These are phyloP conservation scores for Trifolium subterraneum DNA, from an alignment of 306 rosid species.

Conservation along the genomic window DNA sequence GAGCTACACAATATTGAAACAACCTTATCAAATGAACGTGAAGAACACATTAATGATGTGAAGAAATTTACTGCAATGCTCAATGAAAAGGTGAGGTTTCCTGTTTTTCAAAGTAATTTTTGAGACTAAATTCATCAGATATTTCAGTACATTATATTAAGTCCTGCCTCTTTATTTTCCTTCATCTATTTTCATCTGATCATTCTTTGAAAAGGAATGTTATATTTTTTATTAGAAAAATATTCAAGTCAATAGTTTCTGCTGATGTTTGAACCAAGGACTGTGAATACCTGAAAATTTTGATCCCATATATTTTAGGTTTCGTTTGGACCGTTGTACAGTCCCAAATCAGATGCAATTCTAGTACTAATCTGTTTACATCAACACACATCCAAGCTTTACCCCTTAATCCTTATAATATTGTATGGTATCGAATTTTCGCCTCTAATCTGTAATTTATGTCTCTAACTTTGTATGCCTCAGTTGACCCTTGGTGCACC, in stretches of 20 bases:
- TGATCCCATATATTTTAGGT: constrained; percentile 31
- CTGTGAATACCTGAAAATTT: constrained; percentile 20
- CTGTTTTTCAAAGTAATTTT: constrained; percentile 19
- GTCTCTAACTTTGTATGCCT: background rate
- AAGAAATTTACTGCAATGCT: constrained; percentile 82
- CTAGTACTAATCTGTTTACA: constrained; percentile 33
- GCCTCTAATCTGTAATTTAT: constrained; percentile 2
- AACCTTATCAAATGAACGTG: constrained; percentile 83
- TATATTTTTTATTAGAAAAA: constrained; percentile 3
- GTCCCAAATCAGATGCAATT: constrained; percentile 14
- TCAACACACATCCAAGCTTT: background rate
- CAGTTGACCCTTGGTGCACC: background rate
- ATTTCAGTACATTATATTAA: constrained; percentile 7
- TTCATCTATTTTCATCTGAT: constrained; percentile 8
- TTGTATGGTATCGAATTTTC: background rate
- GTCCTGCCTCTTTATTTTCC: background rate
- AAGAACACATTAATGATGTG: constrained; percentile 81
- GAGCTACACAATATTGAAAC: constrained; percentile 94
- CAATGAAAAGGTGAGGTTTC: constrained; percentile 73
- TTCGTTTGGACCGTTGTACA: constrained; percentile 8
- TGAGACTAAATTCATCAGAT: constrained; percentile 30
- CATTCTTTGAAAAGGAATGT: background rate
- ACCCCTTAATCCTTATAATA: background rate
- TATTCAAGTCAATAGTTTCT: background rate
- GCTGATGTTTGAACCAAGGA: constrained; percentile 2